Base-by-base conservation (phyloP, 495 filamentous ascomycete species). In the Trichoderma virens region DNA sequence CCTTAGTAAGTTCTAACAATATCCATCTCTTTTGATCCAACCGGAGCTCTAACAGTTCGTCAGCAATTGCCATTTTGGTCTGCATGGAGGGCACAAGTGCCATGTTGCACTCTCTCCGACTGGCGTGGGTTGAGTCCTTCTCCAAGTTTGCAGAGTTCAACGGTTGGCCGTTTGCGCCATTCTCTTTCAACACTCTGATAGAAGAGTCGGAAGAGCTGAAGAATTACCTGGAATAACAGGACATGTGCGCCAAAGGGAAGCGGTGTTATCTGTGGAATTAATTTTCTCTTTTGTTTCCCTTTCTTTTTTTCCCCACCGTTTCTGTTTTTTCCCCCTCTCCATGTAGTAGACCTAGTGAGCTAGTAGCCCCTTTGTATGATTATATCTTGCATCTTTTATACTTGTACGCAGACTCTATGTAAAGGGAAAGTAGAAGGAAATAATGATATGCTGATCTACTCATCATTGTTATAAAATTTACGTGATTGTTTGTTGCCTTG, bases 91-190 rank as follows among this genome's bases (percentile, higher is more conserved):
- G 90, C 59, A 92, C 89, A 32, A 88, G 86, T 73, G 90, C 90
- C 60, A 93, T 94, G 90, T 83, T 97, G 79, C 95, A 98, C 76
- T 92, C 89, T 65, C 81, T 99, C 68, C 86, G 94, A 80, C 83
- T 99, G 65, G 95, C 97, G 71, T 99, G 94, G 94, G 94, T 99
- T 65, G 94, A 99, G 75, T 92, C 94, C n/a, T 97, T 98, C 86
- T 94, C 91, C 78, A 98, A 98, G 78, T 96, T 97, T 80, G 97
- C 97, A 79, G 89, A 97, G 73, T 96, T 96, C 66, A 92, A 92
- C 63, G 94, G 94, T 51, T 83, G 94, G 72, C 80, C 92, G 41
- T 98, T 99, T 77, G 80, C 88, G 69, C 94, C 94, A 9, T 98
- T 98, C 75, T 92, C 89, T 71, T 98, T 98, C 73, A 87, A 88